A percentile compares a stretch with the other conserved stretches of the same genome.
phyloP scores from a whole-genome alignment of 73 alveolate species.

The Vitrella brassicaformis region DNA sequence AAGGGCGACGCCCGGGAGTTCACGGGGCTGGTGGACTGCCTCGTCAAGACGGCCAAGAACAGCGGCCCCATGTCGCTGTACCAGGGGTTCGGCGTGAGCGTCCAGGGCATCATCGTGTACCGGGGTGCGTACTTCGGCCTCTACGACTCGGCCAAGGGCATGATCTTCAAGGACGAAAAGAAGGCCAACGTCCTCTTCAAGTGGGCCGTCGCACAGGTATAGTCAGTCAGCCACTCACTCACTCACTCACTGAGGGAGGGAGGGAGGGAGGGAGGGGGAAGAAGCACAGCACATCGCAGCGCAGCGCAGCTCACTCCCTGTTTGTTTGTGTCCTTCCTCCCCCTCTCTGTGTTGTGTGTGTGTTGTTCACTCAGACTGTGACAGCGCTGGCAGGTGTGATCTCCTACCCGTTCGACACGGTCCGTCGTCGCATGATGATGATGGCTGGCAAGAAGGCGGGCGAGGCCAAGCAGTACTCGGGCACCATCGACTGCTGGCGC shows the following conservation, averaged over 20 bases:
- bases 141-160: conserved; percentile 73
- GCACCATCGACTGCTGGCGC: conserved; percentile 43
- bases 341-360: too few relatives aligned
- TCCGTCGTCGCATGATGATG: conserved; percentile 62
- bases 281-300: background rate
- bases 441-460: conserved; percentile 40
- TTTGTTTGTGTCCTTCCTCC: too few relatives aligned
- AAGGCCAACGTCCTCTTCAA: too few relatives aligned
- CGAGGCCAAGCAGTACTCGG: conserved; percentile 30
- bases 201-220: too few relatives aligned
- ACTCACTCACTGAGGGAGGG: background rate
- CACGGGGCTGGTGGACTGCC: conserved; percentile 69
- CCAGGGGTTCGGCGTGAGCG: conserved; percentile 87
- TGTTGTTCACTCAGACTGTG: conserved; percentile 56
- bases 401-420: conserved; percentile 60
- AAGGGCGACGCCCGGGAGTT: conserved; percentile 60
- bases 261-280: background rate
- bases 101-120: conserved; percentile 68
- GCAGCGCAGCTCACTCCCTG: conserved; percentile 12
- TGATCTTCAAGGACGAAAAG: conserved; percentile 39
- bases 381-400: conserved; percentile 44
- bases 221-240: background rate
- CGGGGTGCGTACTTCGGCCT: conserved; percentile 83
- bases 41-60: conserved; percentile 48
- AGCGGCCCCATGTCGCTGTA: conserved; percentile 77